Evolutionary conservation across 106 monocot genomes (phyloP).

Genomic region (Hemerocallis citrina): DNA sequence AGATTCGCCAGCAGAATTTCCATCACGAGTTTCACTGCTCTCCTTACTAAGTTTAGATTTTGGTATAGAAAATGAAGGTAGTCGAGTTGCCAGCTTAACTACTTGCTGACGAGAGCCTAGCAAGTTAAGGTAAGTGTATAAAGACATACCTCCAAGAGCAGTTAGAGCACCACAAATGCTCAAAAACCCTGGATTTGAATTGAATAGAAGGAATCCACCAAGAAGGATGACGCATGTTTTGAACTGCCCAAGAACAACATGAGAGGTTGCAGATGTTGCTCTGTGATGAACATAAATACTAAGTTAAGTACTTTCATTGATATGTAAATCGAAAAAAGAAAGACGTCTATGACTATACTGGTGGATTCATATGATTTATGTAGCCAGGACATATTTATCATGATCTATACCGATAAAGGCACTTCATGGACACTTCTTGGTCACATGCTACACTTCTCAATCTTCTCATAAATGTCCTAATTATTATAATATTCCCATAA

Average conservation of each 20-base stretch:
- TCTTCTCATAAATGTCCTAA: no score
- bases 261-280: slow-evolving; percentile 67
- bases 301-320: no score
- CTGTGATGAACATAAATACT: slow-evolving; percentile 15
- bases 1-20: slow-evolving; percentile 10
- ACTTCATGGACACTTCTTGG: no score
- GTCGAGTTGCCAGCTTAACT: slow-evolving; percentile 12
- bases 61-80: slow-evolving; percentile 17
- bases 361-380: no score
- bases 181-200: slow-evolving; percentile 51
- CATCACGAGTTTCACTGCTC: slow-evolving; percentile 11
- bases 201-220: slow-evolving; percentile 50
- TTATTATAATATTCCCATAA: no score
- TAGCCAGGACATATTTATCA: no score
- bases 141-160: slow-evolving; percentile 56
- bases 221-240: slow-evolving; percentile 80
- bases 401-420: no score
- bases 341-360: no score
- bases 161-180: slow-evolving; percentile 52
- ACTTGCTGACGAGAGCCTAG: slow-evolving; percentile 23
- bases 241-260: slow-evolving; percentile 79
- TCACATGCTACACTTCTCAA: no score
- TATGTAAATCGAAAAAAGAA: no score
- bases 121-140: slow-evolving; percentile 59
- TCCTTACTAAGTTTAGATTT: slow-evolving; percentile 35